These are phyloP conservation scores for Backusella australiensis DNA, from an alignment of 192 early-diverging fungal species.

Conservation along the genomic window DNA sequence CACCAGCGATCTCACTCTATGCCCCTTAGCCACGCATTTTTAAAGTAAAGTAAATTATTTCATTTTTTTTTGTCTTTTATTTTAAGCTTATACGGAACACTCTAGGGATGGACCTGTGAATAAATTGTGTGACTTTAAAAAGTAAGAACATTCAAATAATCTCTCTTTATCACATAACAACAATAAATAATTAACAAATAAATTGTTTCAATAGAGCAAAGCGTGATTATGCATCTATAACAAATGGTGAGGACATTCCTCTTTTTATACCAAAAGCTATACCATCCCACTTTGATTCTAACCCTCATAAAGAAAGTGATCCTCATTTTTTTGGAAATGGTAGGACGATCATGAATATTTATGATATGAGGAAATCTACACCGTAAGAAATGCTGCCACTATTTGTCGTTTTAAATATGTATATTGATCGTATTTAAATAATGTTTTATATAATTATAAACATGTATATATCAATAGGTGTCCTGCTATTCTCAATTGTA, in stretches of 20 bases:
- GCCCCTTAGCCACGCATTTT: constrained; percentile 9
- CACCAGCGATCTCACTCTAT: constrained; percentile 14
- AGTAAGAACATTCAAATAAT: neutral
- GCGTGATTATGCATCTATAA: neutral
- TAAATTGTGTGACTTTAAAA: constrained; percentile 5
- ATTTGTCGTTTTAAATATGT: neutral
- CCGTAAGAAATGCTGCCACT: neutral
- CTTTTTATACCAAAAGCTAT: constrained; percentile 3
- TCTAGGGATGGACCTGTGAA: neutral
- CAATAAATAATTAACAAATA: neutral
- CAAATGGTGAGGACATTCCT: neutral
- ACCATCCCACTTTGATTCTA: constrained; percentile 7
- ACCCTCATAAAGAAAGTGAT: constrained; percentile 3
- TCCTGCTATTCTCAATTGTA: constrained; percentile 6
- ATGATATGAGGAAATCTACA: neutral
- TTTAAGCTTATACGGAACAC: neutral
- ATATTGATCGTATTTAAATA: neutral
- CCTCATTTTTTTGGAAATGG: constrained; percentile 6
- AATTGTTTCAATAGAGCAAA: neutral
- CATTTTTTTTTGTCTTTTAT: neutral
- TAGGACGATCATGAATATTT: neutral
- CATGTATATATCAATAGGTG: neutral
- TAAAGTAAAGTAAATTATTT: constrained; percentile 11
- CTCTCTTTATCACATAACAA: neutral
- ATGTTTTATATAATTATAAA: too few relatives aligned